These are phyloP conservation scores for Cokeromyces recurvatus DNA, from an alignment of 371 early-diverging fungal species.

Conservation along the genomic window DNA sequence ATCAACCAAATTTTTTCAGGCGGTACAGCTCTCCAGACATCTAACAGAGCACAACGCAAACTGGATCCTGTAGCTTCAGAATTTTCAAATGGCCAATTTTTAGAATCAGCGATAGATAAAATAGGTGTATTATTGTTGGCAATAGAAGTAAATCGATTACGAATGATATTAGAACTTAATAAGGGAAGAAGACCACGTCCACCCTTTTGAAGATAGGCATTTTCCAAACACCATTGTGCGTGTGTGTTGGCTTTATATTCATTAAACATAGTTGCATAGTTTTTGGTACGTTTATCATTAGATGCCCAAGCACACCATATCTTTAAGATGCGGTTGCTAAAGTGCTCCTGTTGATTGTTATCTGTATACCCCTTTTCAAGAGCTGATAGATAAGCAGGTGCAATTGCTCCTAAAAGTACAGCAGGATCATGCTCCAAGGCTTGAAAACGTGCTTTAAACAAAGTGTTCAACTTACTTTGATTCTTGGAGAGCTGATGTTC, in stretches of 20 bases:
- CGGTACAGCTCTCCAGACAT: constrained; percentile 9
- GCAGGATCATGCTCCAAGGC: constrained; percentile 6
- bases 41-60: constrained; percentile 7
- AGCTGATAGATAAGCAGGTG: constrained; percentile 13
- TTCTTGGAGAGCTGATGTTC: constrained; percentile 12
- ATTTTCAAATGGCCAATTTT: constrained; percentile 27
- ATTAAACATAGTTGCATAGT: not conserved
- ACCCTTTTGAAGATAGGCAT: not conserved
- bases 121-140: constrained; percentile 5
- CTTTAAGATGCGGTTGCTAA: too few relatives aligned
- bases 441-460: constrained; percentile 17
- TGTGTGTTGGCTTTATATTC: too few relatives aligned
- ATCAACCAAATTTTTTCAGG: constrained; percentile 16
- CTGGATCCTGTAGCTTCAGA: constrained; percentile 6
- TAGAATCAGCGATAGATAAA: constrained; percentile 7
- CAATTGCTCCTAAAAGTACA: constrained; percentile 10
- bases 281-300: not conserved
- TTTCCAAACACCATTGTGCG: constrained; percentile 5
- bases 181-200: constrained; percentile 21
- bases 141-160: constrained; percentile 11
- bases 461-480: constrained; percentile 19
- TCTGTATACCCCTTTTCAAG: constrained; percentile 4
- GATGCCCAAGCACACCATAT: constrained; percentile 21
- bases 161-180: constrained; percentile 4
- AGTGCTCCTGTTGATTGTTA: not conserved